phyloP scores from a whole-genome alignment of 139 green algal genomes.

The Medakamo hakoo region DNA sequence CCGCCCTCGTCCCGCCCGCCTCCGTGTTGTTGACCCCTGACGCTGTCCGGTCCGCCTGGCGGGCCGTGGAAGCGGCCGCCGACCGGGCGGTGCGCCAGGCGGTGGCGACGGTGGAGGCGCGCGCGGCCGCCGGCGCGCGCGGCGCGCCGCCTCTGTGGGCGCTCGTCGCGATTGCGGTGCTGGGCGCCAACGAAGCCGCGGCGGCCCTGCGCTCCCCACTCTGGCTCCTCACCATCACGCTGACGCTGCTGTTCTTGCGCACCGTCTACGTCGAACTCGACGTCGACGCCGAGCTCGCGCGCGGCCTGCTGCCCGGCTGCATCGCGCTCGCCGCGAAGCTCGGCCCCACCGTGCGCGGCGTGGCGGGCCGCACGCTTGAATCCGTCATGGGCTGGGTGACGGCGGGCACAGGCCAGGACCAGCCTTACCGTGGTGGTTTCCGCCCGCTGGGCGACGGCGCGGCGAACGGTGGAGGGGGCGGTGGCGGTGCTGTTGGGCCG shows the following conservation, averaged over 20 bases:
- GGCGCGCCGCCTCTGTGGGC: conserved; percentile 67
- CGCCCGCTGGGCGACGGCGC: no score
- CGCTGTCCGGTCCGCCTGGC: conserved; percentile 41
- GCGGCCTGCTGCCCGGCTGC: conserved; percentile 40
- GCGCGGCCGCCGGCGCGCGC: conserved; percentile 46
- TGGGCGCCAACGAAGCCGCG: conserved; percentile 86
- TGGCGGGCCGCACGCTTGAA: conserved; percentile 5
- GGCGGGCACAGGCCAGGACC: no score
- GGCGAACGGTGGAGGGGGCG: no score
- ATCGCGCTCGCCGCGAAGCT: conserved; percentile 37
- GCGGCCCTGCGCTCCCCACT: conserved; percentile 62
- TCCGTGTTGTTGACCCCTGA: conserved; percentile 31
- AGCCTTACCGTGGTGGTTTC: no score
- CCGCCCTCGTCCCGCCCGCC: conserved; percentile 4
- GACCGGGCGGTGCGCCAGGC: conserved; percentile 54
- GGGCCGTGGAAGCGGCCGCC: conserved; percentile 45
- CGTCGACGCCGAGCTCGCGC: conserved; percentile 61
- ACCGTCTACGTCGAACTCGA: conserved; percentile 61
- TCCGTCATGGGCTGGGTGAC: not conserved
- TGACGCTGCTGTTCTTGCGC: conserved; percentile 25
- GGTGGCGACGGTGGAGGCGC: conserved; percentile 49
- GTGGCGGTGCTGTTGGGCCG: no score
- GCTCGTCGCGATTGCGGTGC: conserved; percentile 64
- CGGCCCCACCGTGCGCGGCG: conserved; percentile 16
- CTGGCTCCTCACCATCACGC: conserved; percentile 35